Evolutionary conservation across 345 rosid genomes (phyloP).

Genomic region (Ceriops decandra): DNA sequence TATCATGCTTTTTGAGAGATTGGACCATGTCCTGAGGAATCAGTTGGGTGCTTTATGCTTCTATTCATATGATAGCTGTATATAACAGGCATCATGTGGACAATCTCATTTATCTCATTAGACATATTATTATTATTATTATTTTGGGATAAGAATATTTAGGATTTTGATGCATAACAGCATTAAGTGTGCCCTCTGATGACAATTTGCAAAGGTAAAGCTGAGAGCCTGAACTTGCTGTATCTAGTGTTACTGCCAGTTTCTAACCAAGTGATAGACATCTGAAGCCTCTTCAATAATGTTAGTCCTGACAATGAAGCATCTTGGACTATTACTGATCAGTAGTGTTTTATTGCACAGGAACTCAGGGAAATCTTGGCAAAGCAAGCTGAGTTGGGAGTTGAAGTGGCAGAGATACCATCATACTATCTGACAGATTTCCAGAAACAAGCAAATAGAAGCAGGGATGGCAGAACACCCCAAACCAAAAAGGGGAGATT

Average conservation of each 20-base stretch:
- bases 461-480: conserved; percentile 29
- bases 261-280: no score
- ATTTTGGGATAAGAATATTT: no score
- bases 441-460: conserved; percentile 30
- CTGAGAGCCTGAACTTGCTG: no score
- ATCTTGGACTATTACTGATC: not conserved
- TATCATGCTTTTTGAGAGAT: not conserved
- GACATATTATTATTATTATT: not conserved
- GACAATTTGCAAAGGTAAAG: no score
- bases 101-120: not conserved
- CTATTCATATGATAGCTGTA: not conserved
- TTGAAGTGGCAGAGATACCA: conserved; percentile 92
- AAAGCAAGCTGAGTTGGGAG: conserved; percentile 87
- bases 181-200: no score
- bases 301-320: not conserved
- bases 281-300: no score
- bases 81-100: not conserved
- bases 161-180: no score
- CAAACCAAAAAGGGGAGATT: conserved; percentile 33
- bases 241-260: no score
- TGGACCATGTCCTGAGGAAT: not conserved
- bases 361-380: conserved; percentile 83
- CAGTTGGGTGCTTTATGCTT: not conserved
- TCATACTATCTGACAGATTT: conserved; percentile 54
- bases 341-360: conserved; percentile 33